These are phyloP conservation scores for Pezicula carpinea DNA, from an alignment of 2,329 filamentous ascomycete species.

Conservation along the genomic window DNA sequence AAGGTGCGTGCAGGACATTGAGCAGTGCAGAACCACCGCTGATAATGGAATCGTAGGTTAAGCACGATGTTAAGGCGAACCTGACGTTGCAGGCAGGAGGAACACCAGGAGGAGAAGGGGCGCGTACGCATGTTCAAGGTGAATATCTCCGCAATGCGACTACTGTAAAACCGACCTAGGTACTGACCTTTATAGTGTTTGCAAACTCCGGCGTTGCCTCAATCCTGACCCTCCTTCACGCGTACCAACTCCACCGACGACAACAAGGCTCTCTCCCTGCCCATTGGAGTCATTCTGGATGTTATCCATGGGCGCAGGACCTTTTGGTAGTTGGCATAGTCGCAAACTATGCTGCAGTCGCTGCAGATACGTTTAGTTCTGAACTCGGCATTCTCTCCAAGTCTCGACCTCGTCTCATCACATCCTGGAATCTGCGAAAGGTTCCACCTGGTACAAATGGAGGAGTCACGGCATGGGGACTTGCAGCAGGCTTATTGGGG, in stretches of 20 bases:
- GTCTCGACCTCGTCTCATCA: conserved; percentile 76
- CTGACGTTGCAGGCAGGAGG: conserved; percentile 77
- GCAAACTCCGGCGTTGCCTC: conserved; percentile 83
- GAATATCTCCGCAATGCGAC: conserved; percentile 6
- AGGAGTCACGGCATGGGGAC: conserved; percentile 73
- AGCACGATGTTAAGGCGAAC: conserved; percentile 77
- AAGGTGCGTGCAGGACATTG: conserved; percentile 49
- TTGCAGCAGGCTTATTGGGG: conserved; percentile 69
- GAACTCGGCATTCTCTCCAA: conserved; percentile 88
- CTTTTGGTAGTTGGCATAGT: conserved; percentile 61
- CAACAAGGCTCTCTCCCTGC: conserved; percentile 18
- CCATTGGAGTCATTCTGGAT: conserved; percentile 30
- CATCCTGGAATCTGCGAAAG: conserved; percentile 66
- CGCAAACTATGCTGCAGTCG: conserved; percentile 84
- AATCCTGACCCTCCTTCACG: conserved; percentile 54
- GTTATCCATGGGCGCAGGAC: conserved; percentile 58
- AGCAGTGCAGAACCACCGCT: not conserved
- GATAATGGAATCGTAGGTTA: conserved; percentile 55
- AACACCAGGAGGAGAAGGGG: conserved; percentile 70
- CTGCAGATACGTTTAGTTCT: conserved; percentile 90
- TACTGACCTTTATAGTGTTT: conserved; percentile 49
- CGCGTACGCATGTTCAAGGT: conserved; percentile 79
- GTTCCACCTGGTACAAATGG: conserved; percentile 93
- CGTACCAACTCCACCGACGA: conserved; percentile 52
- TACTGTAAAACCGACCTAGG: not conserved